Evolutionary conservation across 805 yeast genomes (phyloP), one percentile per base, ranked within the genome.

Genomic region (Ogataea thermomethanolica): DNA sequence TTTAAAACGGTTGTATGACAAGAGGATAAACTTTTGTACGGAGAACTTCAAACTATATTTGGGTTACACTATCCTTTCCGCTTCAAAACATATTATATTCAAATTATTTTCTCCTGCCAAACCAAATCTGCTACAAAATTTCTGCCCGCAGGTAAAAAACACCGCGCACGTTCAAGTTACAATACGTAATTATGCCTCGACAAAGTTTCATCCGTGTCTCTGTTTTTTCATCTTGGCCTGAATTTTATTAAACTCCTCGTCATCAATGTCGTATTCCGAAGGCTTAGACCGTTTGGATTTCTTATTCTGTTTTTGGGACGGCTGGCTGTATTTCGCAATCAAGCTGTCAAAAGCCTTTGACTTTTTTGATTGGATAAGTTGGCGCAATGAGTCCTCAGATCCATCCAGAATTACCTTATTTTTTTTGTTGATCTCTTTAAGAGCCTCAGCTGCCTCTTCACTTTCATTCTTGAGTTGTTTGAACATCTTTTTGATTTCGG

Each of bases 391-490:
- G 39, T 53, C 65, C 40, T 66, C 73, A 4, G 56, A 55, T 13
- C 55, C 61, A 15, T 47, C 54, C 33, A 54, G 35, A 54, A 54
- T 35, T 49, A 41, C 49, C 37, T 54, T 66, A 10, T 51, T 71
- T 56, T 57, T 61, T 28, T 35, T 25, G 55, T 56, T 61, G 31
- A 65, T 63, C 47, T 63, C 60, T 44, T 64, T 56, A 47, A 71
- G 69, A 47, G 74, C 55, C 45, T 65, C 66, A 43, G 72, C 76
- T 0, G 85, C 86, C 54, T 81, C 81, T 44, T 70, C 69, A 2
- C 88, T 82, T 51, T 84, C 89, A 45, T 73, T 78, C 10, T 78
- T 79, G 45, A 76, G 66, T 34, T 67, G 62, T 42, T 76, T 74
- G 37, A 67, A 51, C 51, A 76, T 70, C 50, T 71, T 73, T 49